Evolutionary conservation across 2,329 filamentous ascomycete species (phyloP), one percentile per base, ranked within the genome.

Genomic region (Penicillium rolfsii): DNA sequence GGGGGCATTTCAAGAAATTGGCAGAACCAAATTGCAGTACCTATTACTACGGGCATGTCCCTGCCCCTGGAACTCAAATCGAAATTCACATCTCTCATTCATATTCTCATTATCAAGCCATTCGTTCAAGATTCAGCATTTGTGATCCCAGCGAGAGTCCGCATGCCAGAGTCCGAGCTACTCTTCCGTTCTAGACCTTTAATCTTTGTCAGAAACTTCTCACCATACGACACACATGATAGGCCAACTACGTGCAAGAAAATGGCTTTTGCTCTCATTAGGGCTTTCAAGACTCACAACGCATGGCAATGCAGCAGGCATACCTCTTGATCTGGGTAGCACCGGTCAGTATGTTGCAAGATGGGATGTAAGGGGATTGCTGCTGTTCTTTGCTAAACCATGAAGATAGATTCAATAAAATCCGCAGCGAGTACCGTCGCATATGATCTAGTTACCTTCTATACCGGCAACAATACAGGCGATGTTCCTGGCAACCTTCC

Each of bases 401-500:
- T 2, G 1, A 33, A 22, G 16, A n/a, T 49, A 77, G 81, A 76
- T 16, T 82, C 80, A 1, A 81, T 84, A 63, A 83, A 80, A 61
- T 66, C 72, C 57, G 79, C 80, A 14, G 77, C 82, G 5, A 77
- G 75, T 55, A 74, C 74, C 26, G 71, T 81, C 49, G 80, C 81
- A 5, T 76, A 75, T 63, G 77, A 78, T 43, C 80, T 86, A 73
- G 81, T 86, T 68, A 75, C 72, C 33, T 83, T 82, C 64, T 86
- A 86, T 65, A 82, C 80, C 0, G 74, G 74, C n/a, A 70, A 72
- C 61, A 80, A 78, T 28, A 77, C 80, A 5, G 82, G 81, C 33
- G 80, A 83, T 62, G 77, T 80, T 16, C 80, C 82, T 1, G 83
- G 83, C 38, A 81, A 83, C 61, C 63, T 86, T 52, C 78, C 82